Conservation (phyloP, 2,329 filamentous ascomycete genomes). For the Penicillium italicum region DNA sequence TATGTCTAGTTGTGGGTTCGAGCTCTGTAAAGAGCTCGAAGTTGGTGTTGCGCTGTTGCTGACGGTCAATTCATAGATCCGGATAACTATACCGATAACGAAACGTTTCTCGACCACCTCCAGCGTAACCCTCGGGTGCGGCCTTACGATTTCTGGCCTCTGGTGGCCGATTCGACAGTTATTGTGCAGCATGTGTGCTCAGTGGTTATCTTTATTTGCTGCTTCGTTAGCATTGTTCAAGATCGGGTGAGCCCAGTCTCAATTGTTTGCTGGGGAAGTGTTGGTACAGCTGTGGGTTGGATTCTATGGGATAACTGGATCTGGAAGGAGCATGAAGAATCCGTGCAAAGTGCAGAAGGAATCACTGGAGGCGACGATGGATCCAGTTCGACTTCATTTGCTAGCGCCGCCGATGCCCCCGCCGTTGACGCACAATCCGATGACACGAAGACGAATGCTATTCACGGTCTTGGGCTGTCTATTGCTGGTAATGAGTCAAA, state of each 20-base stretch:
- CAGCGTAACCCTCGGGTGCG: constrained; percentile 90
- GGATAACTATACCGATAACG: constrained; percentile 98
- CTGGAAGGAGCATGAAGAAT: constrained; percentile 60
- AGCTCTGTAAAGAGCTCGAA: neutral
- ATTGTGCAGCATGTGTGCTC: constrained; percentile 97
- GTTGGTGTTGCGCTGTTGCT: neutral
- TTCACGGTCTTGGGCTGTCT: constrained; percentile 44
- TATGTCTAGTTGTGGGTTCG: constrained; percentile 42
- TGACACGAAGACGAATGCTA: constrained; percentile 30
- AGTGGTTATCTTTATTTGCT: constrained; percentile 89
- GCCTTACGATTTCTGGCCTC: constrained; percentile 96
- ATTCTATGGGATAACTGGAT: constrained; percentile 89
- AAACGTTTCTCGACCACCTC: constrained; percentile 92
- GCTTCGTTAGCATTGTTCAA: constrained; percentile 85
- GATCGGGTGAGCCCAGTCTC: constrained; percentile 85
- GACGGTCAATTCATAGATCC: constrained; percentile 59
- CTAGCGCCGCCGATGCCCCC: constrained; percentile 31
- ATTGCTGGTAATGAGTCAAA: constrained; percentile 38
- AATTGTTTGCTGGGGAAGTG: constrained; percentile 78
- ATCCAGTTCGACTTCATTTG: constrained; percentile 41
- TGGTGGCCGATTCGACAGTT: constrained; percentile 90
- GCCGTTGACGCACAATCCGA: constrained; percentile 26
- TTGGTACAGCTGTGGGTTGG: constrained; percentile 83
- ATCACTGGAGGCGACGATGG: constrained; percentile 36
- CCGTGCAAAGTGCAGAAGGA: constrained; percentile 27